Percentiles rank a stretch among this genome's conserved stretches.
Evolutionary conservation across 1,284 basidiomycete species (phyloP).

Genomic region (Apiotrichum veenhuisii): DNA sequence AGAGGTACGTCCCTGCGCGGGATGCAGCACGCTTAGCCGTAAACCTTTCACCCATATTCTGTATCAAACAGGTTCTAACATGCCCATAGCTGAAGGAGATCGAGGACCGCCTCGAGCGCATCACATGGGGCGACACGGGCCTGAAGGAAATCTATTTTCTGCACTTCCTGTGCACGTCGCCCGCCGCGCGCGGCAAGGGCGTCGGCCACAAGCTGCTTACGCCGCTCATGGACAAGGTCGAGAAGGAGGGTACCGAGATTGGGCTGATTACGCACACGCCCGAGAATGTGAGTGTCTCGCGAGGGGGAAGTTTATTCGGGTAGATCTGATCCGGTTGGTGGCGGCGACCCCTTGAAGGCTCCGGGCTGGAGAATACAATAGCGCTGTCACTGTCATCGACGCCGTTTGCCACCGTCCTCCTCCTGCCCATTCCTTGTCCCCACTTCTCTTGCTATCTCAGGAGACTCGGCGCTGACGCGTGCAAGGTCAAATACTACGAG

Average conservation of each 20-base stretch:
- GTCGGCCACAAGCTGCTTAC: neutral
- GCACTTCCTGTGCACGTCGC: neutral
- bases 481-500: slow-evolving; percentile 5
- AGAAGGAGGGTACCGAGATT: neutral
- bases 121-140: neutral
- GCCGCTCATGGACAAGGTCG: neutral
- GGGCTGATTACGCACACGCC: slow-evolving; percentile 4
- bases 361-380: too few species aligned
- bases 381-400: too few species aligned
- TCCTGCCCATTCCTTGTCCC: too few species aligned
- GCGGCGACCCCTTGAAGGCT: too few species aligned
- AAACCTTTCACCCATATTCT: too few species aligned
- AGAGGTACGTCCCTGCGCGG: neutral
- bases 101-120: neutral
- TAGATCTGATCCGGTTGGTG: too few species aligned
- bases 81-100: neutral
- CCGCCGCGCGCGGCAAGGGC: neutral
- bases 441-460: too few species aligned
- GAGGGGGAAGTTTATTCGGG: neutral
- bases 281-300: neutral
- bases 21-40: too few species aligned
- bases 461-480: neutral
- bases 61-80: too few species aligned
- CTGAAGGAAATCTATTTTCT: slow-evolving; percentile 1
- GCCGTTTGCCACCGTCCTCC: too few species aligned